Evolutionary conservation across 2,329 filamentous ascomycete species (phyloP), one percentile per base, ranked within the genome.

Genomic region (Fusarium kyushuense): DNA sequence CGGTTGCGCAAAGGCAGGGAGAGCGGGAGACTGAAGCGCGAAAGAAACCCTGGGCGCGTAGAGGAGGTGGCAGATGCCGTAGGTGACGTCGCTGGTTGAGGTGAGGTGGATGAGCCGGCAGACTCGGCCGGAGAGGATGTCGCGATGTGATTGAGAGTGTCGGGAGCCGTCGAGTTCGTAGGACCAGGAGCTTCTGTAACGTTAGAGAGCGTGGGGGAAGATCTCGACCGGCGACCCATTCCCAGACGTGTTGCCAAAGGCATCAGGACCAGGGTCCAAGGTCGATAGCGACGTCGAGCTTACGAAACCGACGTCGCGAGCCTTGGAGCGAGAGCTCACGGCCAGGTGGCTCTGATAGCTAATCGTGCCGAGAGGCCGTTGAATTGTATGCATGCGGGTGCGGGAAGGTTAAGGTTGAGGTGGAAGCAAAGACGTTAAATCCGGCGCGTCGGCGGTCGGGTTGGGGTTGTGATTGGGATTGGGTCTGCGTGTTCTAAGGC

Each of bases 21-120:
- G 59, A 86, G 80, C 45, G 84, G 84, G 46, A 85, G 79, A 57
- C 80, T 79, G 65, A 88, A 78, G 55, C 85, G 84, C 67, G 86
- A 86, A 71, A 88, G 79, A 67, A 89, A 80, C 58, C 75, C 71
- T 27, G 77, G 71, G 42, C 76, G 74, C 63, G 75, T 72, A 45
- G 74, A 68, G 21, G 73, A 63, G 35, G 65, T 47, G 17, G 72
- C 57, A 33, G 74, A 65, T 49, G 71, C 63, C 19, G 75, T 67
- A 35, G 75, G 65, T 32, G 70, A 67, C 38, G 67, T 58, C 47
- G 67, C 55, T 48, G 67, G 61, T 35, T 65, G 67, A 57, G 55
- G 45, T 69, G 66, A 57, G 19, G 68, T 74, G 60, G 79, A 77
- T 70, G 76, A 74, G 72, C 80, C 79, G 75, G 80, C 78, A 75